A percentile compares a stretch with the other conserved stretches of the same genome.
Evolutionary conservation across 805 yeast genomes (phyloP).

Genomic region (Priceomyces haplophilus): DNA sequence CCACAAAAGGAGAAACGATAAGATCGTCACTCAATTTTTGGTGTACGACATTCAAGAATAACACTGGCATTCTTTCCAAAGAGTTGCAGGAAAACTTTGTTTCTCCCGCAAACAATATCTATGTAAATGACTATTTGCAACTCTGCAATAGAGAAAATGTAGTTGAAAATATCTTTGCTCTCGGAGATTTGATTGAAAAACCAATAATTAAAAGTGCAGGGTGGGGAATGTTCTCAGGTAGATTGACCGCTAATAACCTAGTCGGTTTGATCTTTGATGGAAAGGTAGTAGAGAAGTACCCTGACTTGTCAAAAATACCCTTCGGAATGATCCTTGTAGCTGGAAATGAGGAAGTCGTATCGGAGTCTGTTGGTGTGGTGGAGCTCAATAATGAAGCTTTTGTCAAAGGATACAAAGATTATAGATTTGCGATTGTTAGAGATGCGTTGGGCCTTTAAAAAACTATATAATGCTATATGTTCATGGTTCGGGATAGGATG

Average conservation of each 20-base stretch:
- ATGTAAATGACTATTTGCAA: slow-evolving; percentile 37
- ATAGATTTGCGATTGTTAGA: slow-evolving; percentile 37
- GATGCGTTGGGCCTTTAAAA: neutral
- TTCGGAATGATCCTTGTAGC: slow-evolving; percentile 42
- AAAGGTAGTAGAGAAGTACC: slow-evolving; percentile 31
- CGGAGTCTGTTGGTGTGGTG: slow-evolving; percentile 34
- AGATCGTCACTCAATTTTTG: slow-evolving; percentile 32
- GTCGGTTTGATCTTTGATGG: slow-evolving; percentile 26
- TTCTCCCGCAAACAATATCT: slow-evolving; percentile 25
- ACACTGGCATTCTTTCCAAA: slow-evolving; percentile 25
- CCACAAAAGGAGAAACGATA: slow-evolving; percentile 26
- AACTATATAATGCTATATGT: no score
- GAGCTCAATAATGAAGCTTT: slow-evolving; percentile 31
- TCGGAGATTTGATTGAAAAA: slow-evolving; percentile 40
- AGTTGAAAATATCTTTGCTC: slow-evolving; percentile 27
- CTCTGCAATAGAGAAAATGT: slow-evolving; percentile 17
- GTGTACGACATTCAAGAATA: slow-evolving; percentile 35
- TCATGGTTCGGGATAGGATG: no score
- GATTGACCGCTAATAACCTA: slow-evolving; percentile 38
- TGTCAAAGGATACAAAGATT: slow-evolving; percentile 39
- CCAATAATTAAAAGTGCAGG: slow-evolving; percentile 44
- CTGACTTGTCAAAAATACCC: slow-evolving; percentile 32
- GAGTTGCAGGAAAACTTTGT: slow-evolving; percentile 21
- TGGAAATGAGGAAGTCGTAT: slow-evolving; percentile 36
- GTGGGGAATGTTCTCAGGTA: slow-evolving; percentile 44